Percentiles rank a stretch among this genome's conserved stretches.
Evolutionary conservation across 140 eudicot species (phyloP).

Genomic region (Artemisia princeps): DNA sequence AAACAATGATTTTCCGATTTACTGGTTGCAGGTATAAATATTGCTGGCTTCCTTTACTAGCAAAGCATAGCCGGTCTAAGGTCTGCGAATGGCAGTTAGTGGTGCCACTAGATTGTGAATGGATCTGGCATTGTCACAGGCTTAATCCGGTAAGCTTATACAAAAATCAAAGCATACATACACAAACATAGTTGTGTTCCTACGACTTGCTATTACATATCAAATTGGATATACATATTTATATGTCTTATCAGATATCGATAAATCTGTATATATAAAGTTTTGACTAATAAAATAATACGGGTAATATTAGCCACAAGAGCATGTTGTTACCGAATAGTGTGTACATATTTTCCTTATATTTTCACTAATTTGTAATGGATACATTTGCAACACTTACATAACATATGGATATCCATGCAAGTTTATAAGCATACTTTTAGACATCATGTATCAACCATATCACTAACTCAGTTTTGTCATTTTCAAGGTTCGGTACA

Average conservation of each 20-base stretch:
- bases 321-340: no score
- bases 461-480: background rate
- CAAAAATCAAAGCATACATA: background rate
- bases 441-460: background rate
- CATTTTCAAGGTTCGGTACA: constrained; percentile 47
- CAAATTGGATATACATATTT: background rate
- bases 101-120: constrained; percentile 78
- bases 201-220: background rate
- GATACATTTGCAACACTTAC: background rate
- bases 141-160: constrained; percentile 60
- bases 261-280: background rate
- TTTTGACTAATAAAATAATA: no score
- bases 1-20: background rate
- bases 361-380: background rate
- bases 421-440: no score
- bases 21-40: constrained; percentile 45
- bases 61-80: constrained; percentile 37
- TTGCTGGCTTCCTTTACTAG: constrained; percentile 80
- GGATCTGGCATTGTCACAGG: constrained; percentile 86
- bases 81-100: constrained; percentile 42
- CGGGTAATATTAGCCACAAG: no score
- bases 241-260: background rate
- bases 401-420: background rate
- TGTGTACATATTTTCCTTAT: no score
- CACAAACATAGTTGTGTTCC: background rate